Base-by-base conservation (phyloP, 1,284 basidiomycete genomes). In the Rhodotorula sp. region DNA sequence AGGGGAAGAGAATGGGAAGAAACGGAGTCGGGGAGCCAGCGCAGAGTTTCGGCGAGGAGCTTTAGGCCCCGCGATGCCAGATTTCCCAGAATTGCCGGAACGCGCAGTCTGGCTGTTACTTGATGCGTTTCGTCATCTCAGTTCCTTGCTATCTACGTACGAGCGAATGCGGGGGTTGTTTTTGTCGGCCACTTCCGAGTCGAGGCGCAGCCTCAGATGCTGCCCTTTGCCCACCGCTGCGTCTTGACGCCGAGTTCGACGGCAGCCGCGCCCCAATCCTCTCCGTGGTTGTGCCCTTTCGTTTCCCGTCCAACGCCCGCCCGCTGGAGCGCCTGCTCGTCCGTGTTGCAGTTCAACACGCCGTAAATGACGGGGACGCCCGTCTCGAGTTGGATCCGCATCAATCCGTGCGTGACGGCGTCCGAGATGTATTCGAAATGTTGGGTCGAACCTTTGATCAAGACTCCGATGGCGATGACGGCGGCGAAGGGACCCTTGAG, bases 341-440 rank as follows among this genome's bases (percentile, higher is more conserved):
- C 95, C 60, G 85, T 92, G 74, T 99, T 86, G 55, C 89, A 92
- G 21, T 95, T 99, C 78, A 99, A 84, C 19, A 99, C 93, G 48
- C 97, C 97, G 80, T 98, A 95, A 75, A 99, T 90, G 78, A 99
- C 92, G 0, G 95, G 95, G n/a, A 91, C 87, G 28, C 92, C 92
- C 3, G 90, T 89, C 81, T 99, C 95, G 77, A 98, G 84, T 80
- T 95, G 93, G 38, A 97, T 87, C 75, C 88, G 87, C 95, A 98
- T 99, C 77, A 99, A 85, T 52, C 90, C 94, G 78, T 95, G 90
- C 58, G 92, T 89, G 70, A 97, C 92, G 68, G 89, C 87, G 77
- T 98, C 94, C 80, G 88, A 92, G 81, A 99, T 99, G 85, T 99
- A 99, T 82, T 97, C 94, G 81, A 97, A 97, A 83, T 97, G 94